Base-by-base conservation (phyloP, 164 flowering plant species). In the Stephania yunnanensis region DNA sequence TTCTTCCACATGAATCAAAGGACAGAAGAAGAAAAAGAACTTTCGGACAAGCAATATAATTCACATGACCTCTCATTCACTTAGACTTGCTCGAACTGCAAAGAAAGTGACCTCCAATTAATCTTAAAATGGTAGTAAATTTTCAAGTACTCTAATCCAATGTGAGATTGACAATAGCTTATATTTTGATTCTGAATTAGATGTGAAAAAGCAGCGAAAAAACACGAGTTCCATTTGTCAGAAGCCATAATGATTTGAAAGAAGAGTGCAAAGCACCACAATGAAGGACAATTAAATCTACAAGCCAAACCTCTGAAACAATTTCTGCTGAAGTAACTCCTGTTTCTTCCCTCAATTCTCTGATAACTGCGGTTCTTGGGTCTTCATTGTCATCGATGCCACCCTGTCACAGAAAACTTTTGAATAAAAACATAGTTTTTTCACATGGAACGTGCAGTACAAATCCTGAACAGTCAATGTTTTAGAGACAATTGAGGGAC, bases 341-440 rank as follows among this genome's bases (percentile, higher is more conserved):
- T 8, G 97, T 94, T 81, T 94, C 97, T 87, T 94, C 98, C 79
- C 89, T 87, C 78, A 94, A 73, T 83, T 94, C 98, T 80, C 95
- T 86, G 30, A 91, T 73, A 29, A 90, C 98, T 68, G 98, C 94
- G 74, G 74, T 75, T 75, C 83, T 86, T 20, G 94, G 87, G 86
- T 92, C 91, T 87, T 94, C 97, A 69, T 84, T 89, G 71, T 88
- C 88, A 84, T 89, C 93, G 74, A 89, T 79, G 46, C 98, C 98
- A 68, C 98, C 98, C 95, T 91, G 82, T 46, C 61, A 55, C 42
- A 69, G 10, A 31, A 13, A 68, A 42, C 29, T 19, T 53, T 45
- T 63, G 55, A 55, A 66, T 9, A n/a, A 17, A 61, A 61, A 0
- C 1, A n/a, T 15, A 58, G 15, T 58, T 58, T 58, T n/a, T 58